Percentiles rank a stretch among this genome's conserved stretches.
Evolutionary conservation across 1,284 basidiomycete genomes (phyloP).

Genomic region (Heterobasidion occidentale): DNA sequence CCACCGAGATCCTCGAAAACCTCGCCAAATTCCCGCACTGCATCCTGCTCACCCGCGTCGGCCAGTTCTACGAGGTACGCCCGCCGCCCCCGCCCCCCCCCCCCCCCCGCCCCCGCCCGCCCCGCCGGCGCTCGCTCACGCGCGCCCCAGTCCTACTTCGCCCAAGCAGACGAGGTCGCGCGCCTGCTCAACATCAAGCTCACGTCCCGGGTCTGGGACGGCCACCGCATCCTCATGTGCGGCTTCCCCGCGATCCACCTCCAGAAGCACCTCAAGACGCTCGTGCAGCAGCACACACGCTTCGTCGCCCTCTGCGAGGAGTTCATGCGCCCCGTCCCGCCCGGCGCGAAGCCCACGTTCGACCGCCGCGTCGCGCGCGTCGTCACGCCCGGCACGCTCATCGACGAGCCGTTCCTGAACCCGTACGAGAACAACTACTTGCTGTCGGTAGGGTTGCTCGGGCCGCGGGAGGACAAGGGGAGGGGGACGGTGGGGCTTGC

Average conservation of each 20-base stretch:
- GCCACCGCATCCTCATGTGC: slow-evolving; percentile 67
- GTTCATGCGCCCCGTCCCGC: slow-evolving; percentile 42
- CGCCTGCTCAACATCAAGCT: slow-evolving; percentile 76
- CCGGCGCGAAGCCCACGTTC: slow-evolving; percentile 47
- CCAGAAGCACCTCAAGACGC: slow-evolving; percentile 78
- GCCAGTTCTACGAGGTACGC: slow-evolving; percentile 89
- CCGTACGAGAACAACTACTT: slow-evolving; percentile 86
- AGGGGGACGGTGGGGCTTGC: slow-evolving; percentile 50
- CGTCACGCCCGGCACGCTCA: slow-evolving; percentile 87
- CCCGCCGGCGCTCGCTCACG: too few species aligned
- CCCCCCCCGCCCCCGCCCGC: not conserved
- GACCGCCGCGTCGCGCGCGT: slow-evolving; percentile 78
- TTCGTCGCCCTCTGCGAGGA: slow-evolving; percentile 93
- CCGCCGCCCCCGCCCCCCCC: not conserved
- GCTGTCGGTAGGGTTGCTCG: slow-evolving; percentile 48
- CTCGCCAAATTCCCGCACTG: slow-evolving; percentile 79
- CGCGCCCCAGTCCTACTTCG: slow-evolving; percentile 81
- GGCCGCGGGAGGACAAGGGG: not conserved
- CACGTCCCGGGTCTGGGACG: slow-evolving; percentile 66
- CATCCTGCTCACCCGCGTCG: slow-evolving; percentile 83
- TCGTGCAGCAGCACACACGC: slow-evolving; percentile 75
- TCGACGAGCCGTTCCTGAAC: slow-evolving; percentile 84
- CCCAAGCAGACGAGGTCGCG: slow-evolving; percentile 78
- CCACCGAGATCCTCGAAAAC: slow-evolving; percentile 65
- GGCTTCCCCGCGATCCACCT: slow-evolving; percentile 86